Percentiles rank a stretch among this genome's conserved stretches.
phyloP scores from a whole-genome alignment of 345 rosid genomes.

The Corymbia maculata region DNA sequence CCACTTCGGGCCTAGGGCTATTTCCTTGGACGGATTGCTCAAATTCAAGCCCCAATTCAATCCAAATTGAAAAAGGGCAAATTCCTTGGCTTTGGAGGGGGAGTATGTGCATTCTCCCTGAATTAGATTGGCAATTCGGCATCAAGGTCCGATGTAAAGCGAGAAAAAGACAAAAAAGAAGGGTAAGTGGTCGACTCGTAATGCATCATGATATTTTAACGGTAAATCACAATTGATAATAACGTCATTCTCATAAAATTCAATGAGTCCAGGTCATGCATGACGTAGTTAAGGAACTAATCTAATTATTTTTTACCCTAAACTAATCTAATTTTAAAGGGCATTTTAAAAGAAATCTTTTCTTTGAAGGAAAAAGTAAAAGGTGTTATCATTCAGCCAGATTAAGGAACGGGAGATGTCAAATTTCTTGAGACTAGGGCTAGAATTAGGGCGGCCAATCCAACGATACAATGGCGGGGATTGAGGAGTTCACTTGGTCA shows the following conservation, averaged over 20 bases:
- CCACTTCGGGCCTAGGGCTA: background rate
- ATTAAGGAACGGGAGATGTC: background rate
- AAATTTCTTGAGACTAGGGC: background rate
- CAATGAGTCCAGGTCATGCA: accelerated
- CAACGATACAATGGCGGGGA: background rate
- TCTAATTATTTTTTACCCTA: background rate
- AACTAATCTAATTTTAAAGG: background rate
- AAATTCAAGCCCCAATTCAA: background rate
- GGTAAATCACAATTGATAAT: background rate
- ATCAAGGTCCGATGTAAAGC: background rate
- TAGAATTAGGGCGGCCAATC: background rate
- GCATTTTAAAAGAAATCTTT: background rate
- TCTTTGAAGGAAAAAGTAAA: background rate
- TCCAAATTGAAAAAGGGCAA: background rate
- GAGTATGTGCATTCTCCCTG: background rate
- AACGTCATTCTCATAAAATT: background rate
- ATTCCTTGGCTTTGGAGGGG: background rate
- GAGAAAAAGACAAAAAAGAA: background rate
- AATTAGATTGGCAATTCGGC: background rate
- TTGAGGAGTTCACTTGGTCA: background rate
- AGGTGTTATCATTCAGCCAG: background rate
- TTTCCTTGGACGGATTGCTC: background rate
- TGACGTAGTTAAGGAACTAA: background rate
- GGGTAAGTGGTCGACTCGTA: background rate
- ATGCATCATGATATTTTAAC: background rate